Conservation (phyloP, 371 early-diverging fungal species). For the Mortierella sp. region DNA sequence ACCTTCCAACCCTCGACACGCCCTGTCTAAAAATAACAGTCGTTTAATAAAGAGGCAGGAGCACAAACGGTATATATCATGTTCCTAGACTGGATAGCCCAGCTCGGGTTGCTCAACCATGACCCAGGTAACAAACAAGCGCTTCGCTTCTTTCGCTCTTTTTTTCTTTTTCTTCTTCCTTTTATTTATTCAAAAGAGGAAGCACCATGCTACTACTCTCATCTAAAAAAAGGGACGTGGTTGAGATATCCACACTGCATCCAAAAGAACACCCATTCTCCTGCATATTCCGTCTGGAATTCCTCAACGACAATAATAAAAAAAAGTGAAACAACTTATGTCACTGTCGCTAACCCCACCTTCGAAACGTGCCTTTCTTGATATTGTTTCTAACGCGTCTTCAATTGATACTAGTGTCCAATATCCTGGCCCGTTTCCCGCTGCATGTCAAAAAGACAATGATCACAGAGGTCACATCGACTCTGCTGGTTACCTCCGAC, state of each 20-base stretch:
- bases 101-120: constrained; percentile 76
- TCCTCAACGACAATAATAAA: background rate
- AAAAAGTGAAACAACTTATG: background rate
- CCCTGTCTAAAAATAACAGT: background rate
- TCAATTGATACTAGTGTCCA: constrained; percentile 66
- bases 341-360: background rate
- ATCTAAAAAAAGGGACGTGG: constrained; percentile 11
- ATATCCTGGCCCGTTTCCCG: constrained; percentile 77
- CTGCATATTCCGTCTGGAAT: constrained; percentile 6
- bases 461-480: constrained; percentile 74
- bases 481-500: constrained; percentile 58
- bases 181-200: constrained; percentile 9
- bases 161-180: background rate
- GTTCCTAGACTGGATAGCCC: constrained; percentile 81
- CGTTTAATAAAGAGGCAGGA: constrained; percentile 3
- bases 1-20: background rate
- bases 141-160: too few relatives aligned
- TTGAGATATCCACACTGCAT: constrained; percentile 1
- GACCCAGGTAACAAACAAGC: constrained; percentile 70
- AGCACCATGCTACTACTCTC: constrained; percentile 1
- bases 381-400: background rate
- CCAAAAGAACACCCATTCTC: background rate
- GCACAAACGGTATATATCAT: constrained; percentile 52
- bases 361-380: background rate
- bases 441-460: constrained; percentile 72